Evolutionary conservation across 2,329 filamentous ascomycete genomes (phyloP).

Genomic region (Aspergillus phoenicis): DNA sequence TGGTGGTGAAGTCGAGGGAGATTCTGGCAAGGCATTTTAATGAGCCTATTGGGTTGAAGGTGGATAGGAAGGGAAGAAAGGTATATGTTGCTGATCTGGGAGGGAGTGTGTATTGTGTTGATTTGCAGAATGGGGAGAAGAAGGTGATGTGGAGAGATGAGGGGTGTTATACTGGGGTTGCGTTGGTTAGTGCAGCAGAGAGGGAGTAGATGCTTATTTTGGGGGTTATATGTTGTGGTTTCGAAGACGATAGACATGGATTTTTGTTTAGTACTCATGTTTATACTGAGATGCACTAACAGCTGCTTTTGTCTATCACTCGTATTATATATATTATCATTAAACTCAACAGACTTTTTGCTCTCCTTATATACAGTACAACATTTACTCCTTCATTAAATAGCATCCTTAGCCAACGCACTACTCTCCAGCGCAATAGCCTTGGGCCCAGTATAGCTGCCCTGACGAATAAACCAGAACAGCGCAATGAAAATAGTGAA

Average conservation of each 20-base stretch:
- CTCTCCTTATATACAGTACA: neutral
- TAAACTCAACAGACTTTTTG: neutral
- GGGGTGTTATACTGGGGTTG: too few relatives aligned
- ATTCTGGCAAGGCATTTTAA: conserved; percentile 42
- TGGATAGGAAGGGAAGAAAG: conserved; percentile 28
- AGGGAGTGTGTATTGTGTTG: conserved; percentile 30
- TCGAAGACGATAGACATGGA: too few relatives aligned
- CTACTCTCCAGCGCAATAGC: neutral
- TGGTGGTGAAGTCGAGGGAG: conserved; percentile 17
- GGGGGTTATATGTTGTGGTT: too few relatives aligned
- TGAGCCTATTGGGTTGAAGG: conserved; percentile 52
- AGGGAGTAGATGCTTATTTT: too few relatives aligned
- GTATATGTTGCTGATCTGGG: conserved; percentile 35
- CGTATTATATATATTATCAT: too few relatives aligned
- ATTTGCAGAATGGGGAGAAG: conserved; percentile 20
- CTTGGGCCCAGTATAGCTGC: conserved; percentile 25
- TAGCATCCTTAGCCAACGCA: conserved; percentile 4
- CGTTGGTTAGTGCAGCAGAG: too few relatives aligned
- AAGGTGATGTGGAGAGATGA: conserved; percentile 9
- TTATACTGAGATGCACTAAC: too few relatives aligned
- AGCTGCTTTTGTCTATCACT: too few relatives aligned
- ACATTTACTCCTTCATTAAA: neutral
- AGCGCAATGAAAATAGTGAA: conserved; percentile 48
- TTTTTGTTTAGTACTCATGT: too few relatives aligned
- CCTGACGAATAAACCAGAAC: conserved; percentile 39